Evolutionary conservation across 2,329 filamentous ascomycete genomes (phyloP).

Genomic region (Colletotrichum higginsianum): DNA sequence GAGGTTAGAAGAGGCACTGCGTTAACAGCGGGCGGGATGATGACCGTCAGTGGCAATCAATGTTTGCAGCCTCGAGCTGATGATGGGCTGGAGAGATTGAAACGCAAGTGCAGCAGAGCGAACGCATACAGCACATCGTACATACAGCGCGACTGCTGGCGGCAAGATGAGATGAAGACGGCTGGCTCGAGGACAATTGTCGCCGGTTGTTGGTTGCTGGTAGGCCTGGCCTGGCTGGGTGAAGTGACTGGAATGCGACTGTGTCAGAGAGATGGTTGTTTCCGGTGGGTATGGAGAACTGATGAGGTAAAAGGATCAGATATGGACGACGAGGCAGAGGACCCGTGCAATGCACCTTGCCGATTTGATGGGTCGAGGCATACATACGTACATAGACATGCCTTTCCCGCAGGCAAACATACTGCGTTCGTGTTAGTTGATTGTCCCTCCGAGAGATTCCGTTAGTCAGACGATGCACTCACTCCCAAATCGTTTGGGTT

Average conservation of each 20-base stretch:
- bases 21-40: neutral
- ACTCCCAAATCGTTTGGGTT: neutral
- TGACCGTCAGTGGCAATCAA: neutral
- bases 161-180: slow-evolving; percentile 9
- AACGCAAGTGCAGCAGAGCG: slow-evolving; percentile 8
- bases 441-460: neutral
- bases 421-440: slow-evolving; percentile 1
- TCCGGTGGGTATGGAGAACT: slow-evolving; percentile 21
- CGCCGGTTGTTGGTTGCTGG: neutral
- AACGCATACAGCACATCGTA: slow-evolving; percentile 16
- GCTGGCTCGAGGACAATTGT: neutral
- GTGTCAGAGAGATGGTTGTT: slow-evolving; percentile 13
- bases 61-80: slow-evolving; percentile 6
- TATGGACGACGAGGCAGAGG: neutral
- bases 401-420: neutral
- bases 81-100: neutral
- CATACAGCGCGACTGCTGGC: slow-evolving; percentile 8
- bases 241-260: neutral
- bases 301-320: slow-evolving; percentile 26
- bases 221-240: neutral
- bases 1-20: neutral
- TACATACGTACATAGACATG: too few relatives aligned
- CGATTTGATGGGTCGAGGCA: slow-evolving; percentile 2
- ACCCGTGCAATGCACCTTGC: neutral
- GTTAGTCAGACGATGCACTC: neutral